Evolutionary conservation across 1,139 yeast genomes (phyloP), one percentile per base, ranked within the genome.

Genomic region (Scheffersomyces cryptocercus): DNA sequence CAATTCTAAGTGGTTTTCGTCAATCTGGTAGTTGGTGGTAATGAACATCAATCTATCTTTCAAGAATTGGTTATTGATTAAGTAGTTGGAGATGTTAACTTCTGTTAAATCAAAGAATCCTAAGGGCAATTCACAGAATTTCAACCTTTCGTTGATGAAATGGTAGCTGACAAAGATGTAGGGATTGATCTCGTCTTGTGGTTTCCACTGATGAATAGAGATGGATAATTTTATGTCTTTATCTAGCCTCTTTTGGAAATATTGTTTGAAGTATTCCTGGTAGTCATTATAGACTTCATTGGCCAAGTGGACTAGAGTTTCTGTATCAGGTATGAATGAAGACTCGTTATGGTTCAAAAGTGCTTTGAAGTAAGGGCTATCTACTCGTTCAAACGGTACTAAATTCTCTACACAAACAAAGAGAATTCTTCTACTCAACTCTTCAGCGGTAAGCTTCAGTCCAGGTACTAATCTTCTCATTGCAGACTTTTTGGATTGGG

Each of bases 181-280:
- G 6, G 56, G 53, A 10, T 51, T 42, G 4, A 43, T 38, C 20
- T 50, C 51, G n/a, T 48, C 43, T 1, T 44, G 31, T 2, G 57
- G 52, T 2, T 39, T 29, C 64, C 64, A 61, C 33, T 56, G 51
- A 47, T 63, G 64, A 31, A 56, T 50, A 3, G 64, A 56, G 9
- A 64, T 36, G 2, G 59, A 49, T 11, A 61, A 47, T 26, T 45
- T 46, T n/a, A 49, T 35, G 10, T 15, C 35, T n/a, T 31, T 31
- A 20, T 49, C 45, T 11, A 43, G 41, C 4, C 44, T 40, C 13
- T 38, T 45, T n/a, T 37, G 36, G 37, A 62, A 61, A 37, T 52
- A 56, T 12, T 48, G 37, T n/a, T 45, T 44, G 38, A 60, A 59
- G 37, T 57, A 58, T 12, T 42, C 49, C 37, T 58, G 59, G 43